Evolutionary conservation across 805 yeast genomes (phyloP), one percentile per base, ranked within the genome.

Genomic region (Kodamaea fukazawae): DNA sequence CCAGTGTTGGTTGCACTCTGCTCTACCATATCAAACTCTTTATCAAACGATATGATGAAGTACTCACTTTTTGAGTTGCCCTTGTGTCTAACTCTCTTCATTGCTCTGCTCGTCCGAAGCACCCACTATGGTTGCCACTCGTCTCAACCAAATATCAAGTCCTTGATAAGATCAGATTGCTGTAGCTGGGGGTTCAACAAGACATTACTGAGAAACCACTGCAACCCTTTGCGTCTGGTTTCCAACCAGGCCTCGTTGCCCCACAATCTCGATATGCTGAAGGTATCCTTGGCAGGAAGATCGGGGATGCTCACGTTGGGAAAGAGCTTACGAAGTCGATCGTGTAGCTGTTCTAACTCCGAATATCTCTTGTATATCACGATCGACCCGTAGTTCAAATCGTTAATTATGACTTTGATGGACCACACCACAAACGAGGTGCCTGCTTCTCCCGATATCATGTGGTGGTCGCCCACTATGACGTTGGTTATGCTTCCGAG

Each of bases 341-440:
- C 50, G 17, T 82, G 66, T 26, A 86, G 65, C 23, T 42, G 45
- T 29, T 61, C 80, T 44, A 86, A 75, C 32, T 86, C 91, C 26
- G 78, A 73, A 57, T 83, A 86, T 28, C 96, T 57, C 54, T 75
- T 78, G 53, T 78, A 74, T 3, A 78, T 50, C 32, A 61, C 55
- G 13, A 83, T 68, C 43, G 63, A 64, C 3, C 75, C 61, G 44
- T 60, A 61, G 18, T 52, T 48, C 4, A 65, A 59, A 34, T 65
- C 70, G 38, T 68, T 60, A 15, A 69, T 48, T 3, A 64, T 60
- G 4, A 69, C 57, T 33, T 61, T 57, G 8, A 69, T 58, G 2
- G 63, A 38, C 75, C 75, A 69, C 16, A 60, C 70, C 13, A 61
- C 56, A 47, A 67, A 69, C 36, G 65, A 50, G 32, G 47, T 51